Percentiles rank a stretch among this genome's conserved stretches.
phyloP scores from a whole-genome alignment of 345 rosid genomes.

The Isatis tinctoria region DNA sequence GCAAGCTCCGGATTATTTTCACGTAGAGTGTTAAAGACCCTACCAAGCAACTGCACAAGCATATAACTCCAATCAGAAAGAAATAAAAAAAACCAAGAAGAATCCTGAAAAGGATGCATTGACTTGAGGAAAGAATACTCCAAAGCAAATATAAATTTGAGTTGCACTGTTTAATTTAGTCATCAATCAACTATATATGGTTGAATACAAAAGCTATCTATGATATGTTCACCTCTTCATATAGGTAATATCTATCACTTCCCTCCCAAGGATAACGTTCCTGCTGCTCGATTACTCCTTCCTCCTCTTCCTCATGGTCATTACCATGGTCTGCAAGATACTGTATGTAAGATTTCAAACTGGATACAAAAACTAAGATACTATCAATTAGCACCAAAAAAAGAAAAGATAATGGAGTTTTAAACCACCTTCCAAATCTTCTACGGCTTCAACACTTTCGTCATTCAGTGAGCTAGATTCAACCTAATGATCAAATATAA shows the following conservation, averaged over 20 bases:
- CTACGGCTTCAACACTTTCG: constrained; percentile 48
- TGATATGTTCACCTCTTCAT: constrained; percentile 60
- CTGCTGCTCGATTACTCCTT: constrained; percentile 18
- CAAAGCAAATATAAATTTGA: not conserved
- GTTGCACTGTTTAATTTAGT: not conserved
- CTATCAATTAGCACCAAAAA: not conserved
- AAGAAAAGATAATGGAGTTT: constrained; percentile 4
- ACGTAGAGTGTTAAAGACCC: constrained; percentile 68
- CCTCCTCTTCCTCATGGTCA: constrained; percentile 40
- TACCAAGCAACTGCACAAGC: constrained; percentile 61
- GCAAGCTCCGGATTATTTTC: constrained; percentile 87
- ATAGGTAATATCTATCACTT: constrained; percentile 65
- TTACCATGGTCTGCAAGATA: constrained; percentile 39
- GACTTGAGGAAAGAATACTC: not conserved
- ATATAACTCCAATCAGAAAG: constrained; percentile 4
- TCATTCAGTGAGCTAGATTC: constrained; percentile 53
- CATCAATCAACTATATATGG: not conserved
- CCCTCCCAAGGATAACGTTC: constrained; percentile 81
- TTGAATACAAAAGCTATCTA: not conserved
- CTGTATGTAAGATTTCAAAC: not conserved
- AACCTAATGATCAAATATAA: constrained; percentile 39
- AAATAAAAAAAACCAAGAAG: not conserved
- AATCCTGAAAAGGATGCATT: not conserved
- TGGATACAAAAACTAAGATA: not conserved
- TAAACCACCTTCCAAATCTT: no score